Evolutionary conservation across 192 early-diverging fungal genomes (phyloP), one percentile per base, ranked within the genome.

Genomic region (Coemansia sp.): DNA sequence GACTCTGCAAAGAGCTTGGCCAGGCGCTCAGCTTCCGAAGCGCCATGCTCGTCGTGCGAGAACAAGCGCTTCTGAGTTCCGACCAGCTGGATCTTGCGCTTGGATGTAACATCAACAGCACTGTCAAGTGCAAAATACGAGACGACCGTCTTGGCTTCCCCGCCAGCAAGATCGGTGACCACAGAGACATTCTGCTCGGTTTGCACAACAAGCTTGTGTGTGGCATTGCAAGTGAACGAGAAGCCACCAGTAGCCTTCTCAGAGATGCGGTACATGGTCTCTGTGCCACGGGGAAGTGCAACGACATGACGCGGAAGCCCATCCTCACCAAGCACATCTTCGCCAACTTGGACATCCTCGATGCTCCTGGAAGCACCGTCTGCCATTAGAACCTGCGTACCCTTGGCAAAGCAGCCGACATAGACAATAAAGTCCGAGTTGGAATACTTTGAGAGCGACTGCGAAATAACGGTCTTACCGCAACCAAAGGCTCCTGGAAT

Each of bases 361-460:
- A 83, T 64, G 34, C 18, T 61, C 20, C n/a, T 55, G 18, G 21
- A 25, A 15, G 58, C 25, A 13, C 82, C 76, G 56, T 78, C 75
- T 30, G 75, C 86, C 87, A 89, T 86, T 62, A 91, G 64, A 15
- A 89, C 89, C 73, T 89, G 84, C 25, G 89, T 83, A 25, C 81
- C 81, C 48, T 45, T 58, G 60, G 75, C 75, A 61, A 83, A 83
- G 68, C 85, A 92, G 31, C 97, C 97, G 58, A 99, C 96, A 67
- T 99, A 99, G 63, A 99, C 92, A 80, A 99, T 98, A 57, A 99
- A 87, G 77, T 99, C 96, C 43, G 96, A 98, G 88, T 99, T 99
- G 65, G 97, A 99, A 86, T 96, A 99, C 77, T 99, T 99, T 51
- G 97, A 97, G 63, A 99, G 82, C 4, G 97, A 92, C 84, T 99